Percentiles rank a stretch among this genome's conserved stretches.
Evolutionary conservation across 306 rosid genomes (phyloP).

Genomic region (Alnus glutinosa): DNA sequence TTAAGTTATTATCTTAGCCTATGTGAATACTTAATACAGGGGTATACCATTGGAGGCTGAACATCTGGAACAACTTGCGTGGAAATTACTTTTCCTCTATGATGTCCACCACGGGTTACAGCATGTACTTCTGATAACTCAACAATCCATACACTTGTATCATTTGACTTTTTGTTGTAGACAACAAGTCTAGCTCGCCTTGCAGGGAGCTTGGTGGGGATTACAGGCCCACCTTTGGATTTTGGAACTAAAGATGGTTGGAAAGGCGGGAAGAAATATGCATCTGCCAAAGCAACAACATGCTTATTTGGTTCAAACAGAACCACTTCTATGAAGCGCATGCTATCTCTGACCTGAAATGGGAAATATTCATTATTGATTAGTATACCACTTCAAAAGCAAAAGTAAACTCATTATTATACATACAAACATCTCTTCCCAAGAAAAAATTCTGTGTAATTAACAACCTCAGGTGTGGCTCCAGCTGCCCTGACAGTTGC

Average conservation of each 20-base stretch:
- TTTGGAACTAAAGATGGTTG: constrained; percentile 89
- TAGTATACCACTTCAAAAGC: constrained; percentile 17
- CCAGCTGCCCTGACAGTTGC: constrained; percentile 95
- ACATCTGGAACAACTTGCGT: constrained; percentile 74
- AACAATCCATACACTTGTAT: constrained; percentile 72
- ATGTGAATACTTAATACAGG: background rate
- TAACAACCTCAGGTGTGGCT: constrained; percentile 82
- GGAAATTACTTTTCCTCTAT: constrained; percentile 83
- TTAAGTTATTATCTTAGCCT: background rate
- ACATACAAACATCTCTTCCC: background rate
- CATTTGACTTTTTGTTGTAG: constrained; percentile 77
- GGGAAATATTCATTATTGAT: constrained; percentile 9
- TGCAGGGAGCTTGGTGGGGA: constrained; percentile 85
- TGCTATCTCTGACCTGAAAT: constrained; percentile 81
- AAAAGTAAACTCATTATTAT: background rate
- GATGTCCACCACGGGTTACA: constrained; percentile 92
- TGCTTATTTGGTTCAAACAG: constrained; percentile 81
- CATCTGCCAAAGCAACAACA: constrained; percentile 89
- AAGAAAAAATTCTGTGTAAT: constrained; percentile 9
- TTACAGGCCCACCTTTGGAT: constrained; percentile 75
- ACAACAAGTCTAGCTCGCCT: constrained; percentile 86
- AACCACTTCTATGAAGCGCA: constrained; percentile 89
- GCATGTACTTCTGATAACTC: constrained; percentile 92
- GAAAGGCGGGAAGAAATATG: constrained; percentile 89
- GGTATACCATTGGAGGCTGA: constrained; percentile 87